Base-by-base conservation (phyloP, 768 basidiomycete species). In the Kwoniella pini region DNA sequence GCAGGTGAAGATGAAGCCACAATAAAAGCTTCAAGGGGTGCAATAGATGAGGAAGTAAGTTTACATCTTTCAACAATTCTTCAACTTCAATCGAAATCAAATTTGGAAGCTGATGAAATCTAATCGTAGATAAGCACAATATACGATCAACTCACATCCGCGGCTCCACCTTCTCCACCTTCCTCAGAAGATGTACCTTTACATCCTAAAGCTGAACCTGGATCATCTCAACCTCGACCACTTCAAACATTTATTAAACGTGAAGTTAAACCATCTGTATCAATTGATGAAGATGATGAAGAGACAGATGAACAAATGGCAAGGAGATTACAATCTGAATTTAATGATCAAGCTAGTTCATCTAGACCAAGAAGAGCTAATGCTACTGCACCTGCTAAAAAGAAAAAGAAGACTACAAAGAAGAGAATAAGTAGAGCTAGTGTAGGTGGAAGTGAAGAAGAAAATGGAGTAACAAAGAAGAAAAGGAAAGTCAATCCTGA, bases 241-340 rank as follows among this genome's bases (percentile, higher is more conserved):
- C 26, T 57, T 3, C 57, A 54, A 7, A 9, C 7, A 7, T 36
- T 17, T n/a, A 43, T 58, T 24, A 65, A 69, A 36, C 33, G 42
- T 3, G 57, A 63, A 36, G 36, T 22, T 9, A 59, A 65, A 55
- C 57, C 64, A 17, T 3, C 28, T 4, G 43, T 54, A 17, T 26
- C 62, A 40, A 52, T 51, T 11, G 57, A 56, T 9, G 54, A 48
- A 3, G 56, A 54, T 57, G 85, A 84, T 59, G 84, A 84, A 68
- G 81, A 86, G 70, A 84, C 82, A 64, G 88, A 90, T 68, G 89
- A 85, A 40, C 84, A 85, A 75, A 79, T 88, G 64, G 88, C 88
- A 40, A 83, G 87, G 60, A 84, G 86, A 74, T 80, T 90, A 60
- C 87, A 87, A 57, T 81, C 81, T 60, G 86, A 89, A 71, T 84